These are phyloP conservation scores for Fusarium tjaetaba DNA, from an alignment of 2,329 filamentous ascomycete species.

Conservation along the genomic window DNA sequence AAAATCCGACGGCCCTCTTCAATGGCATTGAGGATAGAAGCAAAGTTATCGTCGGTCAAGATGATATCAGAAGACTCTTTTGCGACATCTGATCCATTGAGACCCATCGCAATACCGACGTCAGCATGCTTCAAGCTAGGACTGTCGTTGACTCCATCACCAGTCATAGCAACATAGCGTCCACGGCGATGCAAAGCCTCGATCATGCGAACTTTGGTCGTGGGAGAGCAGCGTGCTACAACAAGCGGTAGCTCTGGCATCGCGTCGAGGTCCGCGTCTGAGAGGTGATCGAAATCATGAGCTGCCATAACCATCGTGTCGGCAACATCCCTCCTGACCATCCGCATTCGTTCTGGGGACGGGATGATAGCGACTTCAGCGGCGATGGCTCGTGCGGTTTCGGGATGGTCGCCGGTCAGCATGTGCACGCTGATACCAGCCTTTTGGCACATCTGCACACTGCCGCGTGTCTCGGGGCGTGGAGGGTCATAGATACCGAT, in stretches of 20 bases:
- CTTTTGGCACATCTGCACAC: constrained; percentile 63
- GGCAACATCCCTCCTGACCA: constrained; percentile 60
- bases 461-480: constrained; percentile 66
- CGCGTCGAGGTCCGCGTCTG: constrained; percentile 69
- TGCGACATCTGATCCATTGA: constrained; percentile 72
- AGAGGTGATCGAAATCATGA: constrained; percentile 70
- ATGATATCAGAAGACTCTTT: constrained; percentile 74
- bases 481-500: constrained; percentile 76
- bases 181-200: constrained; percentile 74
- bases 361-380: constrained; percentile 68
- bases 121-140: constrained; percentile 74
- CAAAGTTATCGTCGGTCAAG: constrained; percentile 76
- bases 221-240: constrained; percentile 75
- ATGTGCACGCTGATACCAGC: constrained; percentile 72
- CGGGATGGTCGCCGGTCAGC: constrained; percentile 72
- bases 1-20: constrained; percentile 75
- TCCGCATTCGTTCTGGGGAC: constrained; percentile 48
- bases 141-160: constrained; percentile 76
- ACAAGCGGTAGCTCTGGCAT: constrained; percentile 72
- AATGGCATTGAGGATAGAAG: constrained; percentile 54
- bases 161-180: constrained; percentile 73
- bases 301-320: constrained; percentile 70
- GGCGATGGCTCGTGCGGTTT: constrained; percentile 70
- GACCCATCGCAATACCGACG: constrained; percentile 76
- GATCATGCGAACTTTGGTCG: constrained; percentile 79